Base-by-base conservation (phyloP, 805 yeast genomes). In the Isabelozyma pseudorhagii region DNA sequence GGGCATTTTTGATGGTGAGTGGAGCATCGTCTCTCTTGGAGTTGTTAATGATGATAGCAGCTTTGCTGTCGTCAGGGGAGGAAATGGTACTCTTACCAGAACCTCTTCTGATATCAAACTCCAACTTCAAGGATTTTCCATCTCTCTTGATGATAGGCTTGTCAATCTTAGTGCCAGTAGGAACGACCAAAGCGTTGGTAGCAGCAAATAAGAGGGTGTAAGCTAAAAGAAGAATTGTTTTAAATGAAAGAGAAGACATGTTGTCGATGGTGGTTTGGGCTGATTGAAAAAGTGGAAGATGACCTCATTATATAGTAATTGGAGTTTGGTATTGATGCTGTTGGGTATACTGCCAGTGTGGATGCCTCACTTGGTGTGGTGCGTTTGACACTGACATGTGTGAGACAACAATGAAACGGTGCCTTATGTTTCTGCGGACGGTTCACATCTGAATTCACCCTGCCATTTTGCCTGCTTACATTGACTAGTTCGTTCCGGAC, bases 1-100 rank as follows among this genome's bases (percentile, higher is more conserved):
- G 52, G 34, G 55, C 50, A 29, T 54, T 55, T n/a, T 17, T 15
- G 11, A 53, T 18, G 14, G 38, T 40, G 15, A 54, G 49, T 8
- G 52, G 38, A 8, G 53, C 54, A 11, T 53, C 51, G 13, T 44
- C 48, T 14, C 43, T 42, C 17, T 44, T 21, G 28, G n/a, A 11
- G 11, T 14, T 42, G 36, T 31, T 8, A 31, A 31, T 1, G 36
- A 31, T 31, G 10, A 42, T 15, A 7, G 25, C 21, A 15, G 36
- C 38, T 5, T 15, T 42, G 10, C 25, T 13, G 18, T 38, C 14
- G 4, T 31, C 36, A 6, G n/a, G 10, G 10, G 36, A 31, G 14
- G 40, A 14, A 15, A 38, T n/a, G 9, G n/a, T 10, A 15, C 10
- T 38, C 3, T 38, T 10, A 8, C 18, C 40, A 38, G 40, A 3